These are phyloP conservation scores for Rhizophagus sp. DNA, from an alignment of 192 early-diverging fungal genomes.

Conservation along the genomic window DNA sequence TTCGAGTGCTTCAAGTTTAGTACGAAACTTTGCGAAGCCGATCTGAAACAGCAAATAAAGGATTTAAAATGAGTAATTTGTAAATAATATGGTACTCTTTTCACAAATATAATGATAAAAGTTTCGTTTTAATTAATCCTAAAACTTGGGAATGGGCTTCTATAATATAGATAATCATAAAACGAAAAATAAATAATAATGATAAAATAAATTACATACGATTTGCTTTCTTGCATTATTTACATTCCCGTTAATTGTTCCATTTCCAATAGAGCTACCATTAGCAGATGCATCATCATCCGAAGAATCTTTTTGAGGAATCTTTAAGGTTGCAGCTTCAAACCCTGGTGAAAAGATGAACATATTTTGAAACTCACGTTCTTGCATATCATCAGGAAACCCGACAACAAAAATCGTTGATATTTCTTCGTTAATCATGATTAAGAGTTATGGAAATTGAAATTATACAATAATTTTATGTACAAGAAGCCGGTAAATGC, in stretches of 20 bases:
- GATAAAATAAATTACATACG: constrained; percentile 58
- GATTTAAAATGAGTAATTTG: not conserved
- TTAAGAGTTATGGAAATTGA: constrained; percentile 8
- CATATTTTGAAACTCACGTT: constrained; percentile 99
- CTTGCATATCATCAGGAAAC: constrained; percentile 98
- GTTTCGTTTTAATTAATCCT: not conserved
- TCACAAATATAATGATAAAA: not conserved
- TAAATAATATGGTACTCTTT: no score
- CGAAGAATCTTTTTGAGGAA: constrained; percentile 68
- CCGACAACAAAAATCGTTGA: constrained; percentile 99
- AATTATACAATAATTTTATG: constrained; percentile 2
- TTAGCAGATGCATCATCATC: constrained; percentile 44
- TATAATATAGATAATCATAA: not conserved
- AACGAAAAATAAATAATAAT: not conserved
- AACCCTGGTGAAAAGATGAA: constrained; percentile 98
- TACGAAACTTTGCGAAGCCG: constrained; percentile 97
- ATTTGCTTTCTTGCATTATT: constrained; percentile 78
- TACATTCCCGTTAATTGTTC: constrained; percentile 47
- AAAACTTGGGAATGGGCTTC: not conserved
- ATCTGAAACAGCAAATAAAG: constrained; percentile 58
- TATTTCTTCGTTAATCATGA: constrained; percentile 77
- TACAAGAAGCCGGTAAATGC: not conserved
- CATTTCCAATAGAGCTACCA: constrained; percentile 20
- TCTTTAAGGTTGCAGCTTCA: constrained; percentile 95
- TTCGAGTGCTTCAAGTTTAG: constrained; percentile 86